Evolutionary conservation across 257 asterid species (phyloP).

Genomic region (Ballota nigra): DNA sequence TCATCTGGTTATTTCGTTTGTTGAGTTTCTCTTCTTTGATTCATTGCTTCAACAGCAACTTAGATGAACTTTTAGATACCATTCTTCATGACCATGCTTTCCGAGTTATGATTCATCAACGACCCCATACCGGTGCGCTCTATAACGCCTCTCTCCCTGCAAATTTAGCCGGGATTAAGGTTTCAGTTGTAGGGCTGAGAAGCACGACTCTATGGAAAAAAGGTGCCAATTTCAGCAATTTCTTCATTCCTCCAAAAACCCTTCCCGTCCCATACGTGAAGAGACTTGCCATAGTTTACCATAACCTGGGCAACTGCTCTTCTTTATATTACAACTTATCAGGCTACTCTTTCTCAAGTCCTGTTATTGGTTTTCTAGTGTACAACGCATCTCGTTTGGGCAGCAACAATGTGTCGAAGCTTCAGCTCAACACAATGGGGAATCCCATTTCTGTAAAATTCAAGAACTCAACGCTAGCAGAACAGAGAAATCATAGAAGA

Average conservation of each 20-base stretch:
- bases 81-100: conserved; percentile 59
- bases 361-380: conserved; percentile 59
- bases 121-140: conserved; percentile 57
- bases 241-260: conserved; percentile 58
- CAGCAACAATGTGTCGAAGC: conserved; percentile 32
- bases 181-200: conserved; percentile 53
- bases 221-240: conserved; percentile 64
- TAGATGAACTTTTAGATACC: conserved; percentile 43
- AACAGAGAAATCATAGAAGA: conserved; percentile 4
- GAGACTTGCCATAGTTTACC: conserved; percentile 60
- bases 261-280: conserved; percentile 58
- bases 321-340: conserved; percentile 48
- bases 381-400: conserved; percentile 53
- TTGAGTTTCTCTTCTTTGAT: conserved; percentile 29
- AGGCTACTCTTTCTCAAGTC: conserved; percentile 49
- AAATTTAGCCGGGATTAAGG: conserved; percentile 58
- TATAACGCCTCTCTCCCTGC: conserved; percentile 61
- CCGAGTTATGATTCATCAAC: conserved; percentile 38
- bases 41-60: conserved; percentile 29
- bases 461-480: not conserved
- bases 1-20: conserved; percentile 24
- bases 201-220: conserved; percentile 59
- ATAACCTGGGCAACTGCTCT: conserved; percentile 67
- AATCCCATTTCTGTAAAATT: conserved; percentile 47
- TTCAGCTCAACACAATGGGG: conserved; percentile 52